Conservation (phyloP, 495 filamentous ascomycete species). For the Arthonia radiata region DNA sequence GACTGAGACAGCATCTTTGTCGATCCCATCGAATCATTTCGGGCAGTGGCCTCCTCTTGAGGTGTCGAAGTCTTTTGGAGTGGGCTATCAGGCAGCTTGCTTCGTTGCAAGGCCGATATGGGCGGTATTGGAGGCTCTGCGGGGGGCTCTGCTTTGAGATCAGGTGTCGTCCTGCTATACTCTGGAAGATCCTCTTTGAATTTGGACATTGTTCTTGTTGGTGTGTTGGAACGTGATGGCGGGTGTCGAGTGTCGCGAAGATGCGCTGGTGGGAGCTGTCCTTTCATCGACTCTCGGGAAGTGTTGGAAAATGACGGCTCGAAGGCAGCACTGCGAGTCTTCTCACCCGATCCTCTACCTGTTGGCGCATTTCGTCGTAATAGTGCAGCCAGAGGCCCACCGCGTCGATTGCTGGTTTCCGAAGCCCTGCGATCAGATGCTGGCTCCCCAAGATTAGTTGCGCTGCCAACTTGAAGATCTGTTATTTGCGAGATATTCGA, state of each 20-base stretch:
- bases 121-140: no score
- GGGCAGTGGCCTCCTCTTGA: no score
- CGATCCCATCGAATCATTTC: no score
- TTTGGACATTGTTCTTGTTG: conserved; percentile 61
- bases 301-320: conserved; percentile 47
- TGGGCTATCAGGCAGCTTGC: no score
- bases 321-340: conserved; percentile 22
- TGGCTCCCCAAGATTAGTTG: conserved; percentile 19
- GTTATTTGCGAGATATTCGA: conserved; percentile 30
- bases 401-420: conserved; percentile 19
- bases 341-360: conserved; percentile 32
- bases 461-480: conserved; percentile 19
- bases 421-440: conserved; percentile 21
- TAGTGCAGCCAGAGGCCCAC: conserved; percentile 37
- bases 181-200: conserved; percentile 88
- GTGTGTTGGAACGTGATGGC: conserved; percentile 22
- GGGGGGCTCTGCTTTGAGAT: no score
- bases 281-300: conserved; percentile 55
- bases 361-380: conserved; percentile 42
- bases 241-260: conserved; percentile 13
- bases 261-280: conserved; percentile 21
- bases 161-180: no score
- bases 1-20: conserved; percentile 49
- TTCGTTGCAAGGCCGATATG: no score
- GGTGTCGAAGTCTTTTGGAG: no score